phyloP scores from a whole-genome alignment of 148 eudicot species.

The Suaeda aralocaspica region DNA sequence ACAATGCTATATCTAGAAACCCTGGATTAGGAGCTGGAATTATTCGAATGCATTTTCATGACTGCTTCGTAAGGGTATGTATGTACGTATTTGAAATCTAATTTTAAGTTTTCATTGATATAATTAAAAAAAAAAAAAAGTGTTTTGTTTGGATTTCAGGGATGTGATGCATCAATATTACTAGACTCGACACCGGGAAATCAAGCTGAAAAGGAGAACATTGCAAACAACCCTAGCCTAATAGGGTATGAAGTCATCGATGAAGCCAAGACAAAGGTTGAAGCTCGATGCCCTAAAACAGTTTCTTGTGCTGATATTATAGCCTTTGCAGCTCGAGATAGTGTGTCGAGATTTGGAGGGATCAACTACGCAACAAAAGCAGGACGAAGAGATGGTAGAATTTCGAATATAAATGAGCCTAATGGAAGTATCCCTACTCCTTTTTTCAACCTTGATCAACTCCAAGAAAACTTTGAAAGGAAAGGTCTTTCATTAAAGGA shows the following conservation, averaged over 20 bases:
- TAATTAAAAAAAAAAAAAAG: no score
- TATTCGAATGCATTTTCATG: constrained; percentile 24
- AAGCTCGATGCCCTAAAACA: constrained; percentile 28
- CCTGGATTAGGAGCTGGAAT: constrained; percentile 26
- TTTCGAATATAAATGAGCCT: constrained; percentile 24
- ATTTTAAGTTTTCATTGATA: no score
- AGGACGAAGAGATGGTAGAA: constrained; percentile 29
- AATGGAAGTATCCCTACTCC: constrained; percentile 23
- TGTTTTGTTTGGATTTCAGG: constrained; percentile 20
- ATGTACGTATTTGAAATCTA: no score
- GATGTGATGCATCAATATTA: constrained; percentile 44
- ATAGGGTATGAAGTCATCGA: constrained; percentile 38
- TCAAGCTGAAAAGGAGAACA: constrained; percentile 29
- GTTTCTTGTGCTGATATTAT: constrained; percentile 39
- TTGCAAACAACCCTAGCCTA: constrained; percentile 28
- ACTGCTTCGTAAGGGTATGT: constrained; percentile 28
- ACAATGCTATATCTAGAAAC: constrained; percentile 15
- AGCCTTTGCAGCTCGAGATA: constrained; percentile 42
- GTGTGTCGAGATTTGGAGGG: constrained; percentile 21
- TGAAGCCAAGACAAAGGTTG: constrained; percentile 36
- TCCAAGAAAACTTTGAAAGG: constrained; percentile 23
- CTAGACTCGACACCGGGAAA: constrained; percentile 30
- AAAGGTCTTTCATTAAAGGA: constrained; percentile 38
- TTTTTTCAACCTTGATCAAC: constrained; percentile 25
- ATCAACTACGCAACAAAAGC: constrained; percentile 25